These are phyloP conservation scores for Claviceps purpurea DNA, from an alignment of 2,329 filamentous ascomycete species.

Conservation along the genomic window DNA sequence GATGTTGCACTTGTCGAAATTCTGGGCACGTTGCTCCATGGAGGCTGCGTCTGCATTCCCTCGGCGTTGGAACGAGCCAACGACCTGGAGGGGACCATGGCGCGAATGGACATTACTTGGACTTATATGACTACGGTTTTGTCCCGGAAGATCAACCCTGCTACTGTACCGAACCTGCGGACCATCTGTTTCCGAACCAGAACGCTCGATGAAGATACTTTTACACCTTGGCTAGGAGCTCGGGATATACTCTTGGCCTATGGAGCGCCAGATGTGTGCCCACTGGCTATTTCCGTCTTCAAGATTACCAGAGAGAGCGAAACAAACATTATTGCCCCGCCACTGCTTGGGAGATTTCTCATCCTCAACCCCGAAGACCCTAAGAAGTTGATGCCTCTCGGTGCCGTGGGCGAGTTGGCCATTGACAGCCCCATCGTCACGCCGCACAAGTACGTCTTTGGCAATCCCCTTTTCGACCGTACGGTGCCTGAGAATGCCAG, in stretches of 20 bases:
- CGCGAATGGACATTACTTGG: constrained; percentile 35
- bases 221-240: constrained; percentile 30
- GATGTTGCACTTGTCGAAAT: constrained; percentile 39
- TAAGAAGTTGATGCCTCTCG: constrained; percentile 36
- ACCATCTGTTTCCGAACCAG: constrained; percentile 34
- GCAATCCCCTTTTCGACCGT: constrained; percentile 16
- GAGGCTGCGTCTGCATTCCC: constrained; percentile 47
- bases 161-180: constrained; percentile 22
- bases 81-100: constrained; percentile 36
- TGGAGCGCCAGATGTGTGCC: constrained; percentile 37
- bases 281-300: constrained; percentile 35
- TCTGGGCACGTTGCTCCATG: constrained; percentile 37
- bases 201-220: constrained; percentile 36
- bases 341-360: constrained; percentile 36
- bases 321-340: constrained; percentile 30
- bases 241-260: constrained; percentile 36
- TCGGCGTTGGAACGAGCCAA: constrained; percentile 33
- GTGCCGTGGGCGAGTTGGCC: constrained; percentile 43
- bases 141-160: constrained; percentile 30
- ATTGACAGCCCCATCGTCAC: constrained; percentile 36
- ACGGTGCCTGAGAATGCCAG: constrained; percentile 7
- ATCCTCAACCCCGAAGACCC: constrained; percentile 39
- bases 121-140: constrained; percentile 46
- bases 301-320: constrained; percentile 25
- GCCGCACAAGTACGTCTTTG: constrained; percentile 21